Base-by-base conservation (phyloP, 2,329 filamentous ascomycete species). In the Parastagonospora avenae region DNA sequence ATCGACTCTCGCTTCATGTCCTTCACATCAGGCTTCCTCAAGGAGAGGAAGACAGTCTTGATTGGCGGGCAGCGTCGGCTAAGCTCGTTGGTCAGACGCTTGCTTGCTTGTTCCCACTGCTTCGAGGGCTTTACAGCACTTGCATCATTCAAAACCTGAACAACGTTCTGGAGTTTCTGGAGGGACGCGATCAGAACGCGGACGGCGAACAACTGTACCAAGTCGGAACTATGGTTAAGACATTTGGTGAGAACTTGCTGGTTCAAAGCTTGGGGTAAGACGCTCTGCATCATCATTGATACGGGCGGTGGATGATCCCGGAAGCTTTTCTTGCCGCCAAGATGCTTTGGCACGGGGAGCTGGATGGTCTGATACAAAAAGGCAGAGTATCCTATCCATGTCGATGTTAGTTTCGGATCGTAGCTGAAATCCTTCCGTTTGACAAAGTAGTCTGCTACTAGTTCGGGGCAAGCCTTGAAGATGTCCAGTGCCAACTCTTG, bases 341-440 rank as follows among this genome's bases (percentile, higher is more conserved):
- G 91, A 53, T 83, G 83, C 24, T 77, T 69, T 2, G 92, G 92
- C 2, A 96, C 79, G 1, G 87, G 85, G 31, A 95, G 78, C 50
- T 88, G 83, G 39, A 97, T 85, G 1, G 87, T 85, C 54, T 89
- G 89, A 73, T 95, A 96, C 4, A 99, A 76, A 55, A 97, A 91
- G 0, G 92, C 86, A 0, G 92, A 91, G 69, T 95, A 96, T 36
- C 93, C 92, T 60, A 97, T 90, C 94, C 94, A 99, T 0, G 92
- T 94, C 38, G 92, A 87, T 2, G 92, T 94, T 4, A 95, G 81
- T 68, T 96, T 97, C 0, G 94, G 92, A 36, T 97, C 92, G 56
- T 96, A 91, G 0, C 87, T 85, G 64, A 97, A 94, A 46, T 67
- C 69, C 19, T 87, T 84, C 67, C 91, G 92, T 68, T 85, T 87